Conservation (phyloP, 176 grass and related monocot genomes). For the Hordeum vulgare region MorexV3_pseudomolecules_assembly NC_058519.1:637102409-637102908, state of each 20-base stretch:
- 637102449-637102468: conserved; percentile 77
- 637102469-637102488: conserved; percentile 86
- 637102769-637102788: conserved; percentile 86
- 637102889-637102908: conserved; percentile 1
- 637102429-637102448: conserved; percentile 59
- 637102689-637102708: conserved; percentile 98
- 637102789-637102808: conserved; percentile 70
- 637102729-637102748: conserved; percentile 50
- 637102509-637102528: conserved; percentile 84
- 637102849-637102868: conserved; percentile 37
- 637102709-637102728: conserved; percentile 86
- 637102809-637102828: conserved; percentile 70
- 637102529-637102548: conserved; percentile 90
- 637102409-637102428: conserved; percentile 84
- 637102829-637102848: conserved; percentile 68
- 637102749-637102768: conserved; percentile 78
- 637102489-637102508: conserved; percentile 88
- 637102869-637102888: background rate
- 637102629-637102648: conserved; percentile 95
- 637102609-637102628: conserved; percentile 88
- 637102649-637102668: conserved; percentile 93
- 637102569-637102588: conserved; percentile 72
- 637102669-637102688: conserved; percentile 63
- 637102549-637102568: conserved; percentile 66
- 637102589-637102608: conserved; percentile 63